phyloP scores from a whole-genome alignment of 2,329 filamentous ascomycete species.

The Microcyclospora pomicola region DNA sequence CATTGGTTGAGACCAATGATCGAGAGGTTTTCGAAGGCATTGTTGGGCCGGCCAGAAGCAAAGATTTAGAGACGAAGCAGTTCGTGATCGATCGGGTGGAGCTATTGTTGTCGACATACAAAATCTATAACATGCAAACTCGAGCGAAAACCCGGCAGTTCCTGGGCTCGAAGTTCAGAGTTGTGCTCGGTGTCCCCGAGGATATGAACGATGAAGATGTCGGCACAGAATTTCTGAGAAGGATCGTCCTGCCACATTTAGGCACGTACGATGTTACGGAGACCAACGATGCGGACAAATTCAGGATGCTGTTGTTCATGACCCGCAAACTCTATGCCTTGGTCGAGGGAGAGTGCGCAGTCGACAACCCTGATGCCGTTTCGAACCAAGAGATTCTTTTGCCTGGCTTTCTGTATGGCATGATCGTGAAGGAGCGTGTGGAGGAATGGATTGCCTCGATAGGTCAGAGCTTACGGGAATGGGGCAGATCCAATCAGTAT shows the following conservation, averaged over 20 bases:
- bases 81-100: conserved; percentile 94
- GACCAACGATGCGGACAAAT: conserved; percentile 79
- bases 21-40: conserved; percentile 91
- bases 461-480: conserved; percentile 31
- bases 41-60: conserved; percentile 62
- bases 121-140: conserved; percentile 72
- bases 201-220: conserved; percentile 79
- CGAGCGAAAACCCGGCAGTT: conserved; percentile 71
- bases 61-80: conserved; percentile 65
- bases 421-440: conserved; percentile 87
- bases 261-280: conserved; percentile 75
- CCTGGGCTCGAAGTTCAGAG: conserved; percentile 79
- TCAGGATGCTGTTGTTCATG: conserved; percentile 89
- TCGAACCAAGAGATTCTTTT: conserved; percentile 93
- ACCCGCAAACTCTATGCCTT: conserved; percentile 87
- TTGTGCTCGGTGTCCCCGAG: conserved; percentile 70
- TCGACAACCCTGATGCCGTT: conserved; percentile 92
- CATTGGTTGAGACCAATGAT: conserved; percentile 88
- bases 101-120: conserved; percentile 82
- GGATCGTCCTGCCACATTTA: conserved; percentile 81
- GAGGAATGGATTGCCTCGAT: conserved; percentile 76
- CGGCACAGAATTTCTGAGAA: conserved; percentile 79
- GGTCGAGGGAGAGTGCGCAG: conserved; percentile 79
- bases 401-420: conserved; percentile 84
- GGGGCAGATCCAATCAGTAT: conserved; percentile 37